phyloP scores from a whole-genome alignment of 164 flowering plant genomes.

The Dillenia suffruticosa region DNA sequence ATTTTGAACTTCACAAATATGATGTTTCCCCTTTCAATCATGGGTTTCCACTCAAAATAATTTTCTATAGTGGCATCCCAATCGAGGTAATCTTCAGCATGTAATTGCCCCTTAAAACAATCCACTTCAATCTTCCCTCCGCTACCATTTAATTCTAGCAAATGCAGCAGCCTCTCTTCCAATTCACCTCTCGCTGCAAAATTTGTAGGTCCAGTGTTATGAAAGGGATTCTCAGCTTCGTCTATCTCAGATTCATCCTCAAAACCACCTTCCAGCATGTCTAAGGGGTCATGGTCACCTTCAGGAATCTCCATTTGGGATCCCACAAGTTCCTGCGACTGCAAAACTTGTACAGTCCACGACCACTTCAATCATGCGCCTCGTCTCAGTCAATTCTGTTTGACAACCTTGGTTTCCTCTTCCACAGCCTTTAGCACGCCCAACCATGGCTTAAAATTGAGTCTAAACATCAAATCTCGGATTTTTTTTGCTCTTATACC shows the following conservation, averaged over 20 bases:
- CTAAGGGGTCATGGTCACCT: neutral
- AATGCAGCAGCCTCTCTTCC: neutral
- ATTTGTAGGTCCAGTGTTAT: neutral
- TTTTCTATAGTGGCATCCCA: no score
- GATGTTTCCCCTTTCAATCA: no score
- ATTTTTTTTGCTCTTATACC: no score
- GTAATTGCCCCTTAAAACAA: neutral
- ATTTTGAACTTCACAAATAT: no score
- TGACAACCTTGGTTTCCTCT: neutral
- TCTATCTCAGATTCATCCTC: neutral
- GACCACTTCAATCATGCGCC: neutral
- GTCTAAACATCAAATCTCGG: no score
- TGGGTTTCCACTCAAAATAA: no score
- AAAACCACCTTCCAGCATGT: neutral
- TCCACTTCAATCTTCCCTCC: neutral
- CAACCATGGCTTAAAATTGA: no score
- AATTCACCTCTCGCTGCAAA: neutral
- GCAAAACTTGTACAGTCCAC: neutral
- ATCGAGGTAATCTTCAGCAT: no score
- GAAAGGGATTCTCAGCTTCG: neutral
- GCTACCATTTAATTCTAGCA: neutral
- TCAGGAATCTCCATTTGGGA: slow-evolving; percentile 2
- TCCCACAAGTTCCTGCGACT: neutral
- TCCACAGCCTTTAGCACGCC: neutral
- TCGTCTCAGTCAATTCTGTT: neutral